Evolutionary conservation across 805 yeast genomes (phyloP).

Genomic region (Candida succiphila): DNA sequence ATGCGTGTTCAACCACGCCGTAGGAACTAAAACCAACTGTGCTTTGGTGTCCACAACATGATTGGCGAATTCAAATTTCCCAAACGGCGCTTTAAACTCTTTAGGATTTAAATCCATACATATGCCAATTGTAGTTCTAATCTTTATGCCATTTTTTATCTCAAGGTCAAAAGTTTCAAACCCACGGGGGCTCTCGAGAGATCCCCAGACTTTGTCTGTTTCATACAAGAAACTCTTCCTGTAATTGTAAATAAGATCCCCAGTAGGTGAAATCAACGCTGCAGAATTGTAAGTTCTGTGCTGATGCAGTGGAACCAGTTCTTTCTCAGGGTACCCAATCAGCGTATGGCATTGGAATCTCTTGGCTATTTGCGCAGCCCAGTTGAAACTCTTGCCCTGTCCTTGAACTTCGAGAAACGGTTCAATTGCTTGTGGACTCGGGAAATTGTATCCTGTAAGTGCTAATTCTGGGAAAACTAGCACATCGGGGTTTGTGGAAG

Average conservation of each 20-base stretch:
- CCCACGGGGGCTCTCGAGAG: constrained; percentile 52
- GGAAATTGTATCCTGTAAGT: constrained; percentile 74
- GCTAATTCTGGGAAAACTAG: constrained; percentile 78
- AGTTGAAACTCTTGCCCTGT: constrained; percentile 30
- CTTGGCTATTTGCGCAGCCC: constrained; percentile 48
- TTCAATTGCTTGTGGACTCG: constrained; percentile 30
- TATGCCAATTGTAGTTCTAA: constrained; percentile 61
- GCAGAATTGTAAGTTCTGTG: constrained; percentile 58
- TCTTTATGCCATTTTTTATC: constrained; percentile 11
- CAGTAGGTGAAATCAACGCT: constrained; percentile 47
- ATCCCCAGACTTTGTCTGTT: constrained; percentile 77
- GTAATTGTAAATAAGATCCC: constrained; percentile 53
- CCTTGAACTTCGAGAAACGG: constrained; percentile 46
- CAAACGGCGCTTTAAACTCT: constrained; percentile 72
- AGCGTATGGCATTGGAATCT: constrained; percentile 53
- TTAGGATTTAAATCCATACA: constrained; percentile 94
- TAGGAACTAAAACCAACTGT: constrained; percentile 62
- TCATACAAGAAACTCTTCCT: constrained; percentile 69
- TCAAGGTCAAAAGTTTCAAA: constrained; percentile 42
- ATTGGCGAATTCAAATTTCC: constrained; percentile 58
- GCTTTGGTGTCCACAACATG: constrained; percentile 37
- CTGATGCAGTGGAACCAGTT: constrained; percentile 2
- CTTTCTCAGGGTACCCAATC: constrained; percentile 73
- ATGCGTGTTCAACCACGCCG: constrained; percentile 69
- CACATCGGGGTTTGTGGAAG: constrained; percentile 39